Evolutionary conservation across 768 basidiomycete genomes (phyloP), one percentile per base, ranked within the genome.

Genomic region (Ephemerocybe angulata): DNA sequence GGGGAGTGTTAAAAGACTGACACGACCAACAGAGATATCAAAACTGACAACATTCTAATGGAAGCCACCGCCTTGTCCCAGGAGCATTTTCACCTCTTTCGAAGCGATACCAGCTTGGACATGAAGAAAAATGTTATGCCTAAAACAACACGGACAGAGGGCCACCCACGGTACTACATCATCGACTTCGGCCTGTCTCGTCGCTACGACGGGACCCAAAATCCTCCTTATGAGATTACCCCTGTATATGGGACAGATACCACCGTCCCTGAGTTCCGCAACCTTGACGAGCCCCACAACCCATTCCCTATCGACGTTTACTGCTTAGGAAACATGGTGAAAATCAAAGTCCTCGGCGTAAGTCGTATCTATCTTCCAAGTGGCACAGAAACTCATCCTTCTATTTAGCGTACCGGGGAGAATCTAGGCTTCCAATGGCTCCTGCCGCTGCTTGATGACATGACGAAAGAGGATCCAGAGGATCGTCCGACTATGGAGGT

Each of bases 171-270:
- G 30, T 62, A 62, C 43, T 58, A 56, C 52, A 43, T 59, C 25
- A 58, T 60, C 30, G 61, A 60, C 42, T 62, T 56, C 46, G 56
- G 58, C 1, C 28, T 51, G 21, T 49, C 61, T 3, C 24, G 37
- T 5, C 56, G 30, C 40, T 62, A 53, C 30, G 37, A 33, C 4
- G 30, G 8, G 10, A 54, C 57, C n/a, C 29, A 54, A 25, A 46
- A 33, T 43, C 43, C 53, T 2, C 46, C 53, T 4, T 25, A 22
- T 7, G 31, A 44, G 46, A 28, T 2, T 2, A 44, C 53, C 3
- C 12, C 8, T 4, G 42, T 44, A 7, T 46, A 33, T n/a, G 53
- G 43, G 5, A 48, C 8, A 11, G 53, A 54, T 22, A 12, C n/a
- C 5, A 48, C 31, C 8, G 25, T 40, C 3, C 46, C 46, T 4